Conservation (phyloP, 176 grass and related monocot species). For the Musa schizocarpa region DNA sequence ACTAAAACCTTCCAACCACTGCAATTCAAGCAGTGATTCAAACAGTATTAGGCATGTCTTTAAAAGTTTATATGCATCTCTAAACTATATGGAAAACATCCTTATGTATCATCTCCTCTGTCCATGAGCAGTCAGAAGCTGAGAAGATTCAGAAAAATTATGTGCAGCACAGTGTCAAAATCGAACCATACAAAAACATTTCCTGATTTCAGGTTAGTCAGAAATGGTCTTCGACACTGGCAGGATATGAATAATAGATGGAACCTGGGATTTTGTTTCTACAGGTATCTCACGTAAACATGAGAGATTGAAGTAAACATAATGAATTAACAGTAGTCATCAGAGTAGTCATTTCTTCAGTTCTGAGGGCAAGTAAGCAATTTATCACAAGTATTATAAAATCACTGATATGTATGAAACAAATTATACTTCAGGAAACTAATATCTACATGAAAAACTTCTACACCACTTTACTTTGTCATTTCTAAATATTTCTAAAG, state of each 20-base stretch:
- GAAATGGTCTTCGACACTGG: neutral
- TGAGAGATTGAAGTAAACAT: too few relatives aligned
- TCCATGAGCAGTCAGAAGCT: neutral
- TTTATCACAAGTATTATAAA: too few relatives aligned
- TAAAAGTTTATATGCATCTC: neutral
- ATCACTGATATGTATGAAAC: too few relatives aligned
- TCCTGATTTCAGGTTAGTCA: neutral
- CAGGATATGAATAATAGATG: neutral
- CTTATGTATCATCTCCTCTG: neutral
- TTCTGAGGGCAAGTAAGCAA: too few relatives aligned
- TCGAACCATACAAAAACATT: neutral
- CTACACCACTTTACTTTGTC: too few relatives aligned
- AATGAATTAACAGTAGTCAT: too few relatives aligned
- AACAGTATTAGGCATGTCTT: slow-evolving; percentile 11
- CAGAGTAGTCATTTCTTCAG: too few relatives aligned
- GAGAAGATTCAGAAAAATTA: neutral
- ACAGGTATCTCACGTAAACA: neutral
- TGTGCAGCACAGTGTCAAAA: neutral
- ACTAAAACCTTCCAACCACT: slow-evolving; percentile 88
- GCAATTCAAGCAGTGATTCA: neutral
- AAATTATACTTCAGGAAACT: too few relatives aligned
- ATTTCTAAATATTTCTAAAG: neutral
- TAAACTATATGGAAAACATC: neutral
- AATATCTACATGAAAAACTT: too few relatives aligned
- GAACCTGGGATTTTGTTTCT: neutral